phyloP scores from a whole-genome alignment of 495 filamentous ascomycete genomes.

The Chlorociboria aeruginascens region DNA sequence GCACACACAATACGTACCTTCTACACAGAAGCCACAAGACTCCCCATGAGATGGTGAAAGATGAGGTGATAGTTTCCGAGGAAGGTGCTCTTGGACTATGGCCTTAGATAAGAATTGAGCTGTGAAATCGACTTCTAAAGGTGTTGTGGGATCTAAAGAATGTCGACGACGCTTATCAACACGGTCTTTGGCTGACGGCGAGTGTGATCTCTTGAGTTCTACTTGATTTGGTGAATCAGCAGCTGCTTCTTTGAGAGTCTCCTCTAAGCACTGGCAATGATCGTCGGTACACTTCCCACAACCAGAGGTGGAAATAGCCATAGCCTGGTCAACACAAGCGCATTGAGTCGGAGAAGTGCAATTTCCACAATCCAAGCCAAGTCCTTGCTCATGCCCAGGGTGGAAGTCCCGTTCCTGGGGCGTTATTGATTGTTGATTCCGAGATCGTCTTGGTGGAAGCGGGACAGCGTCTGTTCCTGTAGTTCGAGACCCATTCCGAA shows the following conservation, averaged over 20 bases:
- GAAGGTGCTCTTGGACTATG: slow-evolving; percentile 4
- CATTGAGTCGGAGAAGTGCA: slow-evolving; percentile 37
- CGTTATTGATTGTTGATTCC: slow-evolving; percentile 6
- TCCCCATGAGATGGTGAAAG: slow-evolving; percentile 27
- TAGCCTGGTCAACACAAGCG: slow-evolving; percentile 39
- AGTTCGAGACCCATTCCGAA: slow-evolving; percentile 15
- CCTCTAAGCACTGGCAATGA: slow-evolving; percentile 62
- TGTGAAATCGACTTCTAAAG: slow-evolving; percentile 62
- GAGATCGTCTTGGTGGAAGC: slow-evolving; percentile 16
- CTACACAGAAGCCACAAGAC: slow-evolving; percentile 78
- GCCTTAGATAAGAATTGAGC: slow-evolving; percentile 44
- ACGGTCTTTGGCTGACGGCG: slow-evolving; percentile 18
- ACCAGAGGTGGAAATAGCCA: slow-evolving; percentile 32
- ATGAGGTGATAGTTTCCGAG: slow-evolving; percentile 16
- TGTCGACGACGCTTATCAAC: slow-evolving; percentile 20
- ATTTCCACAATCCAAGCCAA: slow-evolving; percentile 32
- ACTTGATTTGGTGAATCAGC: neutral
- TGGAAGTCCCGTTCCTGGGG: neutral
- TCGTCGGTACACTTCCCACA: slow-evolving; percentile 50
- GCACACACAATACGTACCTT: slow-evolving; percentile 76
- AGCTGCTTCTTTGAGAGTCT: slow-evolving; percentile 31
- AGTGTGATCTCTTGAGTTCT: slow-evolving; percentile 31
- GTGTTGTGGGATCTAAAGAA: slow-evolving; percentile 25
- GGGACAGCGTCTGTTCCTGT: slow-evolving; percentile 23
- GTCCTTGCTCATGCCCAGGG: neutral